Conservation (phyloP, 1,284 basidiomycete species). For the Takashimella koratensis region DNA sequence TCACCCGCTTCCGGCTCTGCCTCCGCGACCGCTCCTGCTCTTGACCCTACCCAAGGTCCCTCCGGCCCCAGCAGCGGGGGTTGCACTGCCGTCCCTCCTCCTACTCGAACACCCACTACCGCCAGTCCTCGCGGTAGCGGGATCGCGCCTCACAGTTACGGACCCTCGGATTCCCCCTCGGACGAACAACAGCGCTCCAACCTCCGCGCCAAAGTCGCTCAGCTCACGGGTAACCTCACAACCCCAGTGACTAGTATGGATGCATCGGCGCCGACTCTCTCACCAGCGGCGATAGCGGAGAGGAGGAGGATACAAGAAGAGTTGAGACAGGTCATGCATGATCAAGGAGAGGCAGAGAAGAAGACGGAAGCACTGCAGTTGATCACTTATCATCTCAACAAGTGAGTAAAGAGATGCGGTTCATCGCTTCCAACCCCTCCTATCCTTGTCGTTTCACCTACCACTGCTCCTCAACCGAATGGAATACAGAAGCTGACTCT, state of each 20-base stretch:
- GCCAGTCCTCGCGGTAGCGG: neutral
- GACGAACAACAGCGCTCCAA: conserved; percentile 12
- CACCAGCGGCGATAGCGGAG: conserved; percentile 27
- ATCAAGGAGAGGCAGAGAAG: conserved; percentile 23
- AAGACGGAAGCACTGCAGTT: conserved; percentile 42
- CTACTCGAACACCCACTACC: neutral
- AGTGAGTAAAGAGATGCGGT: conserved; percentile 49
- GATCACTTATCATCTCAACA: conserved; percentile 76
- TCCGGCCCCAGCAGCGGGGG: too few species aligned
- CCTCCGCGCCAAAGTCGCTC: conserved; percentile 19
- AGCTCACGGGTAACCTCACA: conserved; percentile 8
- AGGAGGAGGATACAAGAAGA: conserved; percentile 28
- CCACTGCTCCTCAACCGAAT: too few species aligned
- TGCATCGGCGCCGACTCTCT: neutral
- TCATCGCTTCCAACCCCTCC: too few species aligned
- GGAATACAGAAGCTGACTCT: too few species aligned
- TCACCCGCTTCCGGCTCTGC: neutral
- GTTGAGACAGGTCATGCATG: conserved; percentile 26
- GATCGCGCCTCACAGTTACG: neutral
- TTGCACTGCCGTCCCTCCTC: neutral
- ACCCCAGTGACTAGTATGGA: neutral
- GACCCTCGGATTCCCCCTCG: conserved; percentile 5
- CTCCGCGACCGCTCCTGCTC: too few species aligned
- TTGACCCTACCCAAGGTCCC: too few species aligned
- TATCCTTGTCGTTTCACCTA: too few species aligned